Percentiles rank a stretch among this genome's conserved stretches.
phyloP scores from a whole-genome alignment of 2,329 filamentous ascomycete species.

The Zalaria sp. region DNA sequence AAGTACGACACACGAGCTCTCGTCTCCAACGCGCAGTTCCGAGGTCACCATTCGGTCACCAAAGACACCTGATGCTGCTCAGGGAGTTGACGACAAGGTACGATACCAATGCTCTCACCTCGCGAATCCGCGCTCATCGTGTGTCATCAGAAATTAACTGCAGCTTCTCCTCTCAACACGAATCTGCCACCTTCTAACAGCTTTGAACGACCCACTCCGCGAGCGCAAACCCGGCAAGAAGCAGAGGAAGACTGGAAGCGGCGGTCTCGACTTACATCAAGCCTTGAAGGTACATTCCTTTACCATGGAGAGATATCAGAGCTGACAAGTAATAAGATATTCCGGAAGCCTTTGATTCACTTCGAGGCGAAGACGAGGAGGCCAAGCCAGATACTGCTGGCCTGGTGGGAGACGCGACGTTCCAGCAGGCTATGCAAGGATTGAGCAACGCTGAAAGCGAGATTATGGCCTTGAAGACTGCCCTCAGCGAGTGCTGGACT shows the following conservation, averaged over 20 bases:
- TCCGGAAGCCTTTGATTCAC: conserved; percentile 26
- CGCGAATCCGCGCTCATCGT: no score
- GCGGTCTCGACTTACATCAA: conserved; percentile 49
- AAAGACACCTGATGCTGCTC: conserved; percentile 17
- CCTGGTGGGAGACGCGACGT: conserved; percentile 20
- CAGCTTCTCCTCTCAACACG: conserved; percentile 59
- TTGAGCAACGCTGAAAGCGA: conserved; percentile 36
- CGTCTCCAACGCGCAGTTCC: conserved; percentile 15
- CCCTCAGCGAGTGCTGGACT: conserved; percentile 82
- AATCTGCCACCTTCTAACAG: conserved; percentile 43
- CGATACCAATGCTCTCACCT: not conserved
- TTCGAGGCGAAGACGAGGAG: conserved; percentile 19
- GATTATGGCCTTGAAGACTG: conserved; percentile 47
- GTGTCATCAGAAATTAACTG: conserved; percentile 15
- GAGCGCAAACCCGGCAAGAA: conserved; percentile 70
- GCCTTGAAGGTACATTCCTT: conserved; percentile 53
- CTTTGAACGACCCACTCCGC: conserved; percentile 58
- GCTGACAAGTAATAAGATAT: conserved; percentile 23
- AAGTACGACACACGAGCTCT: conserved; percentile 6
- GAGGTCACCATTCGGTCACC: conserved; percentile 22
- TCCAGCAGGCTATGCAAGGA: conserved; percentile 40
- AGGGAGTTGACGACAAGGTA: conserved; percentile 16
- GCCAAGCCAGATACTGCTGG: conserved; percentile 19
- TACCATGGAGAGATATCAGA: no score
- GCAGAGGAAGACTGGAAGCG: conserved; percentile 44